A percentile compares a stretch with the other conserved stretches of the same genome.
phyloP scores from a whole-genome alignment of 2,329 filamentous ascomycete genomes.

The Colletotrichum navitas region DNA sequence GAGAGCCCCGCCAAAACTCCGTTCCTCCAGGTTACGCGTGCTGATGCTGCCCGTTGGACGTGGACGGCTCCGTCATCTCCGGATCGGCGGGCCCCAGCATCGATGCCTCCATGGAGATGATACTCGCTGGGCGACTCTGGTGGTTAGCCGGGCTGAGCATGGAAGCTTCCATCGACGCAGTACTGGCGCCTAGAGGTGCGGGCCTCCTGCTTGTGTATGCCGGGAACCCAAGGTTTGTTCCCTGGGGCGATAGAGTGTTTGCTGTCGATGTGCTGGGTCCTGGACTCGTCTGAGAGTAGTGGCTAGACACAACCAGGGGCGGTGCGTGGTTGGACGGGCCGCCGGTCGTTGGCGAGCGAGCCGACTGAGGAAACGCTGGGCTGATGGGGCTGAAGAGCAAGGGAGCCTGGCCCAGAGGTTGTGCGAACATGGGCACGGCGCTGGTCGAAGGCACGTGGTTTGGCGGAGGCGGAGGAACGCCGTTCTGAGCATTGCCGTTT shows the following conservation, averaged over 20 bases:
- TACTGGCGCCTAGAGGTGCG: conserved; percentile 39
- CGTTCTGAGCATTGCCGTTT: conserved; percentile 33
- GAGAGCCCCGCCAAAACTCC: too few species aligned
- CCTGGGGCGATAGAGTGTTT: conserved; percentile 38
- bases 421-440: conserved; percentile 36
- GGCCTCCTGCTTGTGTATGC: conserved; percentile 35
- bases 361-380: conserved; percentile 28
- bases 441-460: conserved; percentile 30
- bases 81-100: conserved; percentile 33
- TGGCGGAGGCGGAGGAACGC: conserved; percentile 35
- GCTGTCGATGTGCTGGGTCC: conserved; percentile 30
- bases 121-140: conserved; percentile 32
- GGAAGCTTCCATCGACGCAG: conserved; percentile 41
- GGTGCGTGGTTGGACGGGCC: conserved; percentile 33
- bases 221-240: conserved; percentile 38
- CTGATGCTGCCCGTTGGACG: conserved; percentile 29
- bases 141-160: conserved; percentile 37
- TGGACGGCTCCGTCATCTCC: conserved; percentile 18
- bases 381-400: conserved; percentile 37
- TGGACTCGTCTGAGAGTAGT: conserved; percentile 27
- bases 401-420: conserved; percentile 35
- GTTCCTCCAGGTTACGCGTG: conserved; percentile 16
- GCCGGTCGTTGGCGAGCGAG: conserved; percentile 23
- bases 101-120: conserved; percentile 40
- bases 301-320: conserved; percentile 34